phyloP scores from a whole-genome alignment of 108 stramenopile species.

The Epipyxis sp. region DNA sequence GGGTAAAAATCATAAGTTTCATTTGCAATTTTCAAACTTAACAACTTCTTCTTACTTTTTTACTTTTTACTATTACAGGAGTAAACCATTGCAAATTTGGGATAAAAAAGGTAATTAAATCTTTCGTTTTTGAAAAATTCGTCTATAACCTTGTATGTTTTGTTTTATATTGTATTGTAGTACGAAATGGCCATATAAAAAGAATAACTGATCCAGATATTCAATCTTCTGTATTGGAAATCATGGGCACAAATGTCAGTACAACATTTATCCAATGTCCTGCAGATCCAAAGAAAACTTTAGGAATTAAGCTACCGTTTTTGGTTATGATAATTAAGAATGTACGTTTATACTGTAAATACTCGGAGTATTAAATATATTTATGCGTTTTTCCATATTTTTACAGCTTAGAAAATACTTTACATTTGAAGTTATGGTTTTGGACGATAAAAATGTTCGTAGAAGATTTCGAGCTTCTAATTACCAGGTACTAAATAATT shows the following conservation, averaged over 20 bases:
- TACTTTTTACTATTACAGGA: not conserved
- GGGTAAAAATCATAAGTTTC: conserved; percentile 46
- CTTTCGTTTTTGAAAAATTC: not conserved
- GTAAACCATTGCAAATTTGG: conserved; percentile 84
- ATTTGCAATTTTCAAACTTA: not conserved
- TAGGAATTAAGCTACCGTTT: conserved; percentile 85
- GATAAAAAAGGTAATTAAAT: conserved; percentile 56
- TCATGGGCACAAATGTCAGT: conserved; percentile 83
- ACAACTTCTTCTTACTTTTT: not conserved
- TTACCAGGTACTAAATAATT: too few species aligned
- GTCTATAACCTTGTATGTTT: not conserved
- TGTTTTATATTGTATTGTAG: conserved; percentile 19
- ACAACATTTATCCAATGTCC: conserved; percentile 85
- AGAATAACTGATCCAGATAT: conserved; percentile 85
- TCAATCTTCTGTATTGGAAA: conserved; percentile 82
- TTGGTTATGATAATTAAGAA: conserved; percentile 91
- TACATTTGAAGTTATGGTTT: conserved; percentile 86
- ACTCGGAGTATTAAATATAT: not conserved
- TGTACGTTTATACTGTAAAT: too few species aligned
- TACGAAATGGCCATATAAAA: conserved; percentile 86
- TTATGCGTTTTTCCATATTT: too few species aligned
- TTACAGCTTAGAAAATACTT: conserved; percentile 80
- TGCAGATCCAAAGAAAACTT: conserved; percentile 71
- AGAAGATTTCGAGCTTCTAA: conserved; percentile 82
- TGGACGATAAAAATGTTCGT: conserved; percentile 83